Percentiles rank a stretch among this genome's conserved stretches.
These are phyloP conservation scores for Neohortaea acidophila DNA, from an alignment of 495 filamentous ascomycete genomes.

Conservation along the genomic window DNA sequence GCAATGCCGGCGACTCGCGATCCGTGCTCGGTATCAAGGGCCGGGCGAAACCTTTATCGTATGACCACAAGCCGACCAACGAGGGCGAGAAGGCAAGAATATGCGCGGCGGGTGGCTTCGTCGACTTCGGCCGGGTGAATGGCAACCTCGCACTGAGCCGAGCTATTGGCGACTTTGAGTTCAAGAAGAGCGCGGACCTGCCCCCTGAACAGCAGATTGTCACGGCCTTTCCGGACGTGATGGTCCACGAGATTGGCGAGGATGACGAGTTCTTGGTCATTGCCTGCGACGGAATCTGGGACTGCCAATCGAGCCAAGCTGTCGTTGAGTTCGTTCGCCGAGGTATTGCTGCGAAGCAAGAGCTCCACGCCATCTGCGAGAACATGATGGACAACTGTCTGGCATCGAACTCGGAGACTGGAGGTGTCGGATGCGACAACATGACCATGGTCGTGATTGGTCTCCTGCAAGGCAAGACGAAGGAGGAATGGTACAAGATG, in stretches of 20 bases:
- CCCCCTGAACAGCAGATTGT: constrained; percentile 96
- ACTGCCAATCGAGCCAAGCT: constrained; percentile 94
- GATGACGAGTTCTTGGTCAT: constrained; percentile 96
- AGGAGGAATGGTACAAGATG: constrained; percentile 95
- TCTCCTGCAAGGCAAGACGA: constrained; percentile 75
- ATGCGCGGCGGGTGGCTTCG: constrained; percentile 87
- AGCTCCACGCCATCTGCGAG: constrained; percentile 83
- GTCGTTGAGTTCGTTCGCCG: constrained; percentile 93
- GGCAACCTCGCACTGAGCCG: constrained; percentile 95
- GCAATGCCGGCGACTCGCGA: constrained; percentile 90
- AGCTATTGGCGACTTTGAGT: constrained; percentile 97
- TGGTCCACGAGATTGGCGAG: constrained; percentile 70
- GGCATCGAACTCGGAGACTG: constrained; percentile 91
- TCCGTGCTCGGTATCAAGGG: constrained; percentile 90
- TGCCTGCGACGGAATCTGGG: constrained; percentile 98
- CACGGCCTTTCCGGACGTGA: constrained; percentile 88
- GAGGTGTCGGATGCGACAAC: constrained; percentile 96
- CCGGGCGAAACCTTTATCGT: constrained; percentile 87
- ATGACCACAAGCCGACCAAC: constrained; percentile 97
- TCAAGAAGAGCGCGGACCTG: constrained; percentile 96
- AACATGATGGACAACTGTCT: constrained; percentile 99
- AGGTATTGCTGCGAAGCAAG: constrained; percentile 89
- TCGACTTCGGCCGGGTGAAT: constrained; percentile 96
- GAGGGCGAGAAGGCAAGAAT: constrained; percentile 99
- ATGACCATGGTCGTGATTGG: constrained; percentile 95